Percentiles rank a stretch among this genome's conserved stretches.
Evolutionary conservation across 495 filamentous ascomycete genomes (phyloP).

Genomic region (Penicillium canariense): DNA sequence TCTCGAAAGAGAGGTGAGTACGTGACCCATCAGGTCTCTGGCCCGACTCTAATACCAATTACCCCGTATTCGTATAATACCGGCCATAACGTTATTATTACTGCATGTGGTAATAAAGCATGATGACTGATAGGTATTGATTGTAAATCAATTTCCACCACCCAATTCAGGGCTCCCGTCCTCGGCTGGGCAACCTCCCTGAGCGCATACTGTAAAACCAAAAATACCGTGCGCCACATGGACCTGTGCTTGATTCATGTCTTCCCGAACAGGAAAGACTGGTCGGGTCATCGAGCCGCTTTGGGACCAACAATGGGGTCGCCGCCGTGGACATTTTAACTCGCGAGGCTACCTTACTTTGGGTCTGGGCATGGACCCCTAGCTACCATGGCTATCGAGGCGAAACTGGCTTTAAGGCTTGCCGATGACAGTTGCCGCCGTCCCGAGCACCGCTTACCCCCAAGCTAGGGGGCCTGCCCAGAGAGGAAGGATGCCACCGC

Average conservation of each 20-base stretch:
- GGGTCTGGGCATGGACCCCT: conserved; percentile 2
- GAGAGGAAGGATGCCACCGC: conserved; percentile 4
- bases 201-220: conserved; percentile 19
- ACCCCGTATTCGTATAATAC: too few relatives aligned
- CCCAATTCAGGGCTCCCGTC: conserved; percentile 14
- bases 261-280: not conserved
- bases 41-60: too few relatives aligned
- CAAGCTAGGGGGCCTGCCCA: conserved; percentile 4
- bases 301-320: conserved; percentile 2
- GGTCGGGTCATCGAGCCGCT: conserved; percentile 16
- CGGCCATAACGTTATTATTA: too few relatives aligned
- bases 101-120: too few relatives aligned
- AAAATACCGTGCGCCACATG: conserved; percentile 26
- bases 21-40: not conserved
- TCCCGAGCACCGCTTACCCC: not conserved
- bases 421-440: conserved; percentile 28
- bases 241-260: conserved; percentile 26
- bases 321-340: not conserved
- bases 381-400: conserved; percentile 18
- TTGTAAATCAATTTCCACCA: not conserved
- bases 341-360: conserved; percentile 3
- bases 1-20: too few relatives aligned
- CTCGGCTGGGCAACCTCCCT: conserved; percentile 24
- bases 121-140: too few relatives aligned
- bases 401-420: conserved; percentile 22